Conservation (phyloP, 331 rosid genomes). For the Arachis monticola region DNA sequence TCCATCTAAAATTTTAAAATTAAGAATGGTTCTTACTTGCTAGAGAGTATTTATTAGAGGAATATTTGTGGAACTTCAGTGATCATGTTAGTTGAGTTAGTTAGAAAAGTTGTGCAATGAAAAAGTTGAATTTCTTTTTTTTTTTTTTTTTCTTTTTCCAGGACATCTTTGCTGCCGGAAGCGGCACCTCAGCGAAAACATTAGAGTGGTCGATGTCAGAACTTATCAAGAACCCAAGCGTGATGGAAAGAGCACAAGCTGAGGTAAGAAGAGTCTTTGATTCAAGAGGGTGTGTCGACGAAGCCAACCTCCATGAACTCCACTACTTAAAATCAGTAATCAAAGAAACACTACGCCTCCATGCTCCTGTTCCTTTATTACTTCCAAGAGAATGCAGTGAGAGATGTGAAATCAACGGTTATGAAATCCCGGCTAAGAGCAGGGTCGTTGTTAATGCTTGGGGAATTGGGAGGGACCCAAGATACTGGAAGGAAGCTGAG, state of each 20-base stretch:
- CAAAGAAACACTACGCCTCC: slow-evolving; percentile 64
- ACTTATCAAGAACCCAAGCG: slow-evolving; percentile 51
- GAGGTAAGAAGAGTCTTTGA: slow-evolving; percentile 51
- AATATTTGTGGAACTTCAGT: too few species aligned
- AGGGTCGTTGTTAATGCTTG: slow-evolving; percentile 45
- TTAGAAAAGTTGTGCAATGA: too few species aligned
- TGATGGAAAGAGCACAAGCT: slow-evolving; percentile 52
- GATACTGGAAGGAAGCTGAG: slow-evolving; percentile 27
- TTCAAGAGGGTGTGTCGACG: slow-evolving; percentile 48
- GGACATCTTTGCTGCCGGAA: slow-evolving; percentile 68
- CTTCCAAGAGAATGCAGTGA: slow-evolving; percentile 41
- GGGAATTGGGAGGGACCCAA: slow-evolving; percentile 36
- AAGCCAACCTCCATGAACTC: slow-evolving; percentile 45
- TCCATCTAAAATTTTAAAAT: too few species aligned
- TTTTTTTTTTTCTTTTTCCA: slow-evolving; percentile 6
- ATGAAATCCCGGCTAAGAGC: slow-evolving; percentile 30
- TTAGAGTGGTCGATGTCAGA: slow-evolving; percentile 63
- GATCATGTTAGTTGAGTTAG: too few species aligned
- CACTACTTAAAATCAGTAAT: slow-evolving; percentile 47
- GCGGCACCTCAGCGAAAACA: slow-evolving; percentile 58
- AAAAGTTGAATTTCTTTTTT: too few species aligned
- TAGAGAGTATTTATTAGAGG: too few species aligned
- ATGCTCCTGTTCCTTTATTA: slow-evolving; percentile 46
- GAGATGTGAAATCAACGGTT: slow-evolving; percentile 38
- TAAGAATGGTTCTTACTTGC: too few species aligned